Conservation (phyloP, 352 stramenopile species). For the Aphanomyces euteiches region DNA sequence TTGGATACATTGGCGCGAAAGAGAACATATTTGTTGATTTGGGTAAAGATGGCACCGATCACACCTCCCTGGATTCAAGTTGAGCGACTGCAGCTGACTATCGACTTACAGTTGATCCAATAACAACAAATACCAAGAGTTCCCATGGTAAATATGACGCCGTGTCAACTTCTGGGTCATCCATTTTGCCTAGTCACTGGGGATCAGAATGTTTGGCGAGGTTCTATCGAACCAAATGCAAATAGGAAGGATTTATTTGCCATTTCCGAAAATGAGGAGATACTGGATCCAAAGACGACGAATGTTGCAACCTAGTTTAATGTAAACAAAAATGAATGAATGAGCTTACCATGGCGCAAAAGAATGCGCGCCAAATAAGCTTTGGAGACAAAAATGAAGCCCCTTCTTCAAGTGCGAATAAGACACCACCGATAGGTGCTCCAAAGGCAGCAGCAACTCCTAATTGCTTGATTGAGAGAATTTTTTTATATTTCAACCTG, state of each 20-base stretch:
- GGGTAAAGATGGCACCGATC: slow-evolving; percentile 15
- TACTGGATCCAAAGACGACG: slow-evolving; percentile 12
- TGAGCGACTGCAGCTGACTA: no score
- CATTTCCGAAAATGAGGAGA: slow-evolving; percentile 16
- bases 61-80: slow-evolving; percentile 15
- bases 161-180: slow-evolving; percentile 15
- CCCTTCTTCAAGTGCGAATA: slow-evolving; percentile 39
- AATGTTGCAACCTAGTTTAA: neutral
- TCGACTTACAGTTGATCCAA: slow-evolving; percentile 2
- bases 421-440: slow-evolving; percentile 49
- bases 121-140: slow-evolving; percentile 22
- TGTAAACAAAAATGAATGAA: neutral
- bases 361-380: slow-evolving; percentile 42
- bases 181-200: slow-evolving; percentile 21
- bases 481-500: neutral
- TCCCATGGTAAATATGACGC: slow-evolving; percentile 26
- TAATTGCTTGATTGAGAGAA: neutral
- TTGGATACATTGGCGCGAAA: neutral
- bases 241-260: slow-evolving; percentile 25
- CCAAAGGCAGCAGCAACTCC: slow-evolving; percentile 58
- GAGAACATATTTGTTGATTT: slow-evolving; percentile 16
- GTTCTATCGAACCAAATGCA: slow-evolving; percentile 6
- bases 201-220: neutral
- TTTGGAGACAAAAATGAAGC: slow-evolving; percentile 44
- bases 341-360: slow-evolving; percentile 36